phyloP scores from a whole-genome alignment of 208 protist species.

The Trypanosoma rangeli region DNA sequence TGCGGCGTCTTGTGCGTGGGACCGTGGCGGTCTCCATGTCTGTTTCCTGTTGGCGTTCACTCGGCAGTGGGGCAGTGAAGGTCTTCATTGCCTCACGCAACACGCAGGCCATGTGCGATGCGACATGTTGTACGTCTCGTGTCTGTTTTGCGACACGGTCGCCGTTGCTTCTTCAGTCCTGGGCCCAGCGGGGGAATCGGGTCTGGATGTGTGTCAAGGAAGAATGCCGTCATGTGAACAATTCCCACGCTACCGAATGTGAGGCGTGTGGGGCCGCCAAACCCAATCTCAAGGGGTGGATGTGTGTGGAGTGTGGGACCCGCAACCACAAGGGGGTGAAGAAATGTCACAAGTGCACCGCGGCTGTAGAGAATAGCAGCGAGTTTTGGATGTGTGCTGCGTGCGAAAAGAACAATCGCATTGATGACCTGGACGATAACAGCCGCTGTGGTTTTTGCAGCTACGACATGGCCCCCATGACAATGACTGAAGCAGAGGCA shows the following conservation, averaged over 20 bases:
- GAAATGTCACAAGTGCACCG: slow-evolving; percentile 66
- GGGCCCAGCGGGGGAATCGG: slow-evolving; percentile 42
- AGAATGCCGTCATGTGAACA: slow-evolving; percentile 65
- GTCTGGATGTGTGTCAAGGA: slow-evolving; percentile 83
- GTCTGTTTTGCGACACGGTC: slow-evolving; percentile 16
- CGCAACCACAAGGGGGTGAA: slow-evolving; percentile 77
- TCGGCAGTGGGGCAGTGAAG: not conserved
- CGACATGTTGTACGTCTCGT: not conserved
- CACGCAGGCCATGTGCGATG: not conserved
- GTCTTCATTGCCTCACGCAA: not conserved
- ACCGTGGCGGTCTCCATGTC: not conserved
- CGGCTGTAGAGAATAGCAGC: slow-evolving; percentile 37
- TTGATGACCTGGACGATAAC: slow-evolving; percentile 87
- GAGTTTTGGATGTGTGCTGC: slow-evolving; percentile 85
- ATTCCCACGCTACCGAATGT: slow-evolving; percentile 31
- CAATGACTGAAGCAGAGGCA: slow-evolving; percentile 47
- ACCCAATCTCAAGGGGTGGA: slow-evolving; percentile 70
- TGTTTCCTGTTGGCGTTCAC: not conserved
- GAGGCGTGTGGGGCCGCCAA: slow-evolving; percentile 58
- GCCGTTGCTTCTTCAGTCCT: slow-evolving; percentile 51
- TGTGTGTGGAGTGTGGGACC: slow-evolving; percentile 64
- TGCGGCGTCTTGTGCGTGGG: not conserved
- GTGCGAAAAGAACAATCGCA: slow-evolving; percentile 86
- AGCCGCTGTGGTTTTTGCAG: slow-evolving; percentile 81
- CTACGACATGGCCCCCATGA: slow-evolving; percentile 87